Conservation (phyloP, 2,329 filamentous ascomycete species). For the Cladosporium sp. region DNA sequence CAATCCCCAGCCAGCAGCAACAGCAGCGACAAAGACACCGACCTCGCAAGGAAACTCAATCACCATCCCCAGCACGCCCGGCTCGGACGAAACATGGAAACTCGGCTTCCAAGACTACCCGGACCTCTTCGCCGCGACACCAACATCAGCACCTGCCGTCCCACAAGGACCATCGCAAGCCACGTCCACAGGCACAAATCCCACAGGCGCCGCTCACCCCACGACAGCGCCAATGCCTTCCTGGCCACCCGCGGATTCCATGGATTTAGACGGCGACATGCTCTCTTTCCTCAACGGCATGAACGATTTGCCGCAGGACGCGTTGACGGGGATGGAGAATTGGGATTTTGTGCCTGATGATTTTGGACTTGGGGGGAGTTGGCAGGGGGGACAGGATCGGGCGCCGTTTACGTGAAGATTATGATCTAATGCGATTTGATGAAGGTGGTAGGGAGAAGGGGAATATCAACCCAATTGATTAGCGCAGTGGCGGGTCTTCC, state of each 20-base stretch:
- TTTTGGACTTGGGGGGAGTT: too few relatives aligned
- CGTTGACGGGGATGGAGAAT: constrained; percentile 23
- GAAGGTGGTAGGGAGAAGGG: too few relatives aligned
- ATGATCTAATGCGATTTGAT: too few relatives aligned
- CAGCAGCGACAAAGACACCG: too few relatives aligned
- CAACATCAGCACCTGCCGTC: background rate
- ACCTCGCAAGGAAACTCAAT: constrained; percentile 6
- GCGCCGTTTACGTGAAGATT: too few relatives aligned
- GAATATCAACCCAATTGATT: too few relatives aligned
- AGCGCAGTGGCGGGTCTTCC: too few relatives aligned
- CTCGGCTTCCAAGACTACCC: background rate
- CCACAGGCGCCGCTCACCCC: background rate
- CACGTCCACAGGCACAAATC: background rate
- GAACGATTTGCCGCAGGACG: constrained; percentile 18
- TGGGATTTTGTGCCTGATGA: constrained; percentile 20
- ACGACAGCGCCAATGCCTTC: too few relatives aligned
- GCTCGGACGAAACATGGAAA: background rate
- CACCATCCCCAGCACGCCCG: background rate
- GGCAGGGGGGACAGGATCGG: too few relatives aligned
- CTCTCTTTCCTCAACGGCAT: constrained; percentile 21
- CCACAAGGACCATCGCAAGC: background rate
- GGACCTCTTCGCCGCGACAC: constrained; percentile 9
- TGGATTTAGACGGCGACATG: constrained; percentile 21
- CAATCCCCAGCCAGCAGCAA: too few relatives aligned
- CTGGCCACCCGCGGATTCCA: constrained; percentile 10